These are phyloP conservation scores for Psilocybe sp. DNA, from an alignment of 768 basidiomycete genomes.

Conservation along the genomic window DNA sequence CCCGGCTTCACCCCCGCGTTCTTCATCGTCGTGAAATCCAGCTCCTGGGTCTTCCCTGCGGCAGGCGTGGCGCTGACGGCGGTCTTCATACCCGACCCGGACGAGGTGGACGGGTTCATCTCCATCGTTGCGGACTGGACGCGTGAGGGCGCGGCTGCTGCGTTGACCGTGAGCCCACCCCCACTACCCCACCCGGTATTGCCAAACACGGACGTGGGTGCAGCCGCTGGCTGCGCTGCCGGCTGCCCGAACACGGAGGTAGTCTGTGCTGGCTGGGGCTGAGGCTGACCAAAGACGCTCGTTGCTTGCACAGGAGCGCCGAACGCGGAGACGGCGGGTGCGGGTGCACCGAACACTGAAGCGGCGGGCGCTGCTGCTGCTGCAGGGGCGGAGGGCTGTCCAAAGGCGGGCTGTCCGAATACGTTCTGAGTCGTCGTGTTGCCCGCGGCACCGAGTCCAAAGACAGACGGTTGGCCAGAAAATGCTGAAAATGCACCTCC, in stretches of 20 bases:
- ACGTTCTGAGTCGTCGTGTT: constrained; percentile 17
- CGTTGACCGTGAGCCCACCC: not conserved
- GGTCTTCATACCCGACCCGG: not conserved
- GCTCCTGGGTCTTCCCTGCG: not conserved
- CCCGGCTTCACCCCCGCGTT: constrained; percentile 38
- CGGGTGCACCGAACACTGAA: not conserved
- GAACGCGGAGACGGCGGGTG: not conserved
- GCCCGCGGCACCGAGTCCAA: constrained; percentile 27
- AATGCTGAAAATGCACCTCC: constrained; percentile 52
- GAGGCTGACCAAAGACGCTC: constrained; percentile 28
- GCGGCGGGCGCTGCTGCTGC: not conserved
- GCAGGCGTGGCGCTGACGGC: not conserved
- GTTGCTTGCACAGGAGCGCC: not conserved
- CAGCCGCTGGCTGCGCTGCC: not conserved
- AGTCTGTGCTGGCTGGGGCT: constrained; percentile 7
- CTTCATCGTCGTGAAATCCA: constrained; percentile 8
- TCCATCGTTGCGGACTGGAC: constrained; percentile 6
- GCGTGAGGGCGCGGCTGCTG: constrained; percentile 6
- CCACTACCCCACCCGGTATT: not conserved
- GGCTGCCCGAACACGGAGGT: constrained; percentile 17
- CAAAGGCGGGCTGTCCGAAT: constrained; percentile 24
- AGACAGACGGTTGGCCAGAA: constrained; percentile 43
- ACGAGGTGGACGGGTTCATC: constrained; percentile 5
- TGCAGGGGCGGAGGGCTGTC: constrained; percentile 20
- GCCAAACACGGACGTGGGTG: constrained; percentile 13